Evolutionary conservation across 1,139 yeast species (phyloP).

Genomic region (Komagataea norvegica): DNA sequence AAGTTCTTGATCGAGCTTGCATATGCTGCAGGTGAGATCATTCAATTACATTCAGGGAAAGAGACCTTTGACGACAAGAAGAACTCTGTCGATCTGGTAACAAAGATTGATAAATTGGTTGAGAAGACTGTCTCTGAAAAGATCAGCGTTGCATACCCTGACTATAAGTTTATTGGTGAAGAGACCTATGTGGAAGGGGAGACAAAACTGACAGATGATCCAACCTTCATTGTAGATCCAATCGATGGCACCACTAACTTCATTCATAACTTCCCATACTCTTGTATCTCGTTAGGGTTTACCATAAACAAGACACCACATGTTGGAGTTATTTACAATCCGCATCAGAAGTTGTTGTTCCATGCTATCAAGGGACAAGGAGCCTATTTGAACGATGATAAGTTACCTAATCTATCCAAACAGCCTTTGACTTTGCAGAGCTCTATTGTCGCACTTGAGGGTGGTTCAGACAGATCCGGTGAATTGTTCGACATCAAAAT

Average conservation of each 20-base stretch:
- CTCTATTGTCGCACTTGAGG: constrained; percentile 53
- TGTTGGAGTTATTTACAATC: constrained; percentile 57
- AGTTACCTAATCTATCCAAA: constrained; percentile 27
- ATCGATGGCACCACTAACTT: constrained; percentile 62
- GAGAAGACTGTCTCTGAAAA: constrained; percentile 41
- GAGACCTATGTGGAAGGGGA: constrained; percentile 47
- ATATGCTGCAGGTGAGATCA: constrained; percentile 45
- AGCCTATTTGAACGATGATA: constrained; percentile 42
- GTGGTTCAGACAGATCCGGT: constrained; percentile 56
- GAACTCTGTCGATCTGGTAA: constrained; percentile 54
- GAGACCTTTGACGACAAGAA: constrained; percentile 48
- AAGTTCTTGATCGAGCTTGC: constrained; percentile 45
- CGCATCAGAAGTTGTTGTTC: constrained; percentile 45
- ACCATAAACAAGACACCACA: constrained; percentile 44
- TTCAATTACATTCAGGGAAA: constrained; percentile 42
- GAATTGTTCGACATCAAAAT: constrained; percentile 43
- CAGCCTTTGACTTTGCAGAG: constrained; percentile 40
- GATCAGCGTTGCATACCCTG: constrained; percentile 38
- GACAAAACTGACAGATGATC: constrained; percentile 43
- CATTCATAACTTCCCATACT: constrained; percentile 53
- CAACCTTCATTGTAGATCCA: constrained; percentile 59
- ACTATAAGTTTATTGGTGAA: constrained; percentile 51
- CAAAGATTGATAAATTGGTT: constrained; percentile 52
- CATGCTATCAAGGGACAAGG: constrained; percentile 51
- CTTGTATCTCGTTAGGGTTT: constrained; percentile 56